Evolutionary conservation across 169 alveolate genomes (phyloP).

Genomic region (Amoebophrya sp.): DNA sequence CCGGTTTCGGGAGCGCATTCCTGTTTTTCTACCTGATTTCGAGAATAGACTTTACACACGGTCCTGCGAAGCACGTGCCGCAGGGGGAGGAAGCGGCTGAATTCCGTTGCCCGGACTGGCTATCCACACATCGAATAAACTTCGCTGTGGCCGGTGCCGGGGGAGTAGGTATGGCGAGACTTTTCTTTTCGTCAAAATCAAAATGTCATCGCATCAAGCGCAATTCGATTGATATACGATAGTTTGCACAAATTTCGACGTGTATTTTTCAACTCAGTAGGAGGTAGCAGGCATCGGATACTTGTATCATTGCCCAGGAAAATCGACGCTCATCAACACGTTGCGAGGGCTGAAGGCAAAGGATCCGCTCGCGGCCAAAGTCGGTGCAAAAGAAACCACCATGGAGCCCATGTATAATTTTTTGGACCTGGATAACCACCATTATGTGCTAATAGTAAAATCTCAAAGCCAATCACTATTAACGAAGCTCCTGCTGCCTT

Average conservation of each 20-base stretch:
- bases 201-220: too few species aligned
- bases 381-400: neutral
- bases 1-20: neutral
- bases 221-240: too few species aligned
- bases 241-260: too few species aligned
- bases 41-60: neutral
- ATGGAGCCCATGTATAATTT: neutral
- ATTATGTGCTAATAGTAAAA: too few species aligned
- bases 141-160: neutral
- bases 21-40: neutral
- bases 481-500: too few species aligned
- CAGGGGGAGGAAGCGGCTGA: neutral
- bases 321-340: neutral
- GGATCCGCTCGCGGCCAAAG: neutral
- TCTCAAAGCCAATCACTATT: too few species aligned
- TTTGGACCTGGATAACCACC: neutral
- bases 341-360: neutral
- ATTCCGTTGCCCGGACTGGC: neutral
- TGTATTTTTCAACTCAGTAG: too few species aligned
- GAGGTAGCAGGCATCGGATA: too few species aligned
- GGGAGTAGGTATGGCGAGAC: neutral
- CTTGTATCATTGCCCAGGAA: too few species aligned
- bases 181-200: too few species aligned
- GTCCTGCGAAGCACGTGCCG: neutral
- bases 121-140: neutral